A percentile compares a stretch with the other conserved stretches of the same genome.
These are phyloP conservation scores for Phalaenopsis hybrid DNA, from an alignment of 116 monocot species.

Conservation along the genomic window DNA sequence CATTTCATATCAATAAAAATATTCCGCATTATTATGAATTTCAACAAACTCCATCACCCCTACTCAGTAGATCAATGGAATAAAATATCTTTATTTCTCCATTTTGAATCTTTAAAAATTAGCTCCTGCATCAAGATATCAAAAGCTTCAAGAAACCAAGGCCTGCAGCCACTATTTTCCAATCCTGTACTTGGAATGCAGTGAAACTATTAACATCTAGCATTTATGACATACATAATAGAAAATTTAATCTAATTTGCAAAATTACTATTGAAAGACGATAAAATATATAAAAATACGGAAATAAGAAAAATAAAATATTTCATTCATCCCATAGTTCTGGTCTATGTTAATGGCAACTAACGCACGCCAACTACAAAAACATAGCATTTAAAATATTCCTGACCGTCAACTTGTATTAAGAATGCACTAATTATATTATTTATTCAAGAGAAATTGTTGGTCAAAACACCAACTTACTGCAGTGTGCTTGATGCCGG, in stretches of 20 bases:
- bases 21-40: too few relatives aligned
- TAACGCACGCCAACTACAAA: neutral
- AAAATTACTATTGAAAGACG: neutral
- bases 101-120: too few relatives aligned
- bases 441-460: neutral
- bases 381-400: slow-evolving; percentile 1
- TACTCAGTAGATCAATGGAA: too few relatives aligned
- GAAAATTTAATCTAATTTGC: neutral
- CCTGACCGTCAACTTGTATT: neutral
- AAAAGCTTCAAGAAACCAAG: too few relatives aligned
- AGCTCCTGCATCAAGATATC: too few relatives aligned
- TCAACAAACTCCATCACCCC: too few relatives aligned
- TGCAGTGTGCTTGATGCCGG: slow-evolving; percentile 85
- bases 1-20: too few relatives aligned
- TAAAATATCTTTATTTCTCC: too few relatives aligned
- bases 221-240: neutral
- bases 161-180: too few relatives aligned
- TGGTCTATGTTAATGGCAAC: too few relatives aligned
- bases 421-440: neutral
- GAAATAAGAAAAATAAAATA: neutral
- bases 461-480: slow-evolving; percentile 40
- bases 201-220: neutral
- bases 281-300: neutral
- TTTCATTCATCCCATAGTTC: too few relatives aligned
- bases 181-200: too few relatives aligned